phyloP scores from a whole-genome alignment of 768 basidiomycete genomes.

The Suillus weaverae region DNA sequence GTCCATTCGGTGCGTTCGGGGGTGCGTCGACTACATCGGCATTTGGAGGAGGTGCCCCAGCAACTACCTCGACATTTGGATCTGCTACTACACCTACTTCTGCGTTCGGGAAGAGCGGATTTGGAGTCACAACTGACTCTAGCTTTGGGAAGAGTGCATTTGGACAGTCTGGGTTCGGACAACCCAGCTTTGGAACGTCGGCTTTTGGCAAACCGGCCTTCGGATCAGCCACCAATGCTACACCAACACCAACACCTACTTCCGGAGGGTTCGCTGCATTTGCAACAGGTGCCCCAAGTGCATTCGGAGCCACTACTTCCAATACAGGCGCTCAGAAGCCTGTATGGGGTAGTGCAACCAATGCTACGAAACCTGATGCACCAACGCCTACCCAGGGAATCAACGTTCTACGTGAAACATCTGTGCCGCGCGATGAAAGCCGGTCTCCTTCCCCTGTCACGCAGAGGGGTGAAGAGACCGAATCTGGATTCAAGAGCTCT shows the following conservation, averaged over 20 bases:
- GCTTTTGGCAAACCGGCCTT: slow-evolving; percentile 40
- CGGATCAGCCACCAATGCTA: slow-evolving; percentile 20
- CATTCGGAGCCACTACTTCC: slow-evolving; percentile 28
- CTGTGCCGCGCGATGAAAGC: slow-evolving; percentile 21
- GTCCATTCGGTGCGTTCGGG: slow-evolving; percentile 25
- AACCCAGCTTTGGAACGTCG: slow-evolving; percentile 38
- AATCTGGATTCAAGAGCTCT: slow-evolving; percentile 20
- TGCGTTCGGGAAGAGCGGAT: slow-evolving; percentile 20
- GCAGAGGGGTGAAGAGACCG: slow-evolving; percentile 7
- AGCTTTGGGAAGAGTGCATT: slow-evolving; percentile 23
- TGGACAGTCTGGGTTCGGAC: slow-evolving; percentile 37
- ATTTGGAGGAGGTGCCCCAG: slow-evolving; percentile 17
- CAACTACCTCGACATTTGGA: slow-evolving; percentile 18
- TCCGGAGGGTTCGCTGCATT: slow-evolving; percentile 40
- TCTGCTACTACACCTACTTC: slow-evolving; percentile 14
- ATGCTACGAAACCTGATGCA: slow-evolving; percentile 11
- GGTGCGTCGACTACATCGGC: background rate
- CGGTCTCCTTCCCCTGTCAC: slow-evolving; percentile 29
- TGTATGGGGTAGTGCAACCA: slow-evolving; percentile 18
- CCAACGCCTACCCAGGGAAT: slow-evolving; percentile 10
- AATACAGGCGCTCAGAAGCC: slow-evolving; percentile 21
- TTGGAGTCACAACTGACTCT: slow-evolving; percentile 29
- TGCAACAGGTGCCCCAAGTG: slow-evolving; percentile 26
- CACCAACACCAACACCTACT: slow-evolving; percentile 13
- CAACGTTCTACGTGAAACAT: slow-evolving; percentile 14